Evolutionary conservation across 2,329 filamentous ascomycete genomes (phyloP).

Genomic region (Hymenoscyphus linearis): DNA sequence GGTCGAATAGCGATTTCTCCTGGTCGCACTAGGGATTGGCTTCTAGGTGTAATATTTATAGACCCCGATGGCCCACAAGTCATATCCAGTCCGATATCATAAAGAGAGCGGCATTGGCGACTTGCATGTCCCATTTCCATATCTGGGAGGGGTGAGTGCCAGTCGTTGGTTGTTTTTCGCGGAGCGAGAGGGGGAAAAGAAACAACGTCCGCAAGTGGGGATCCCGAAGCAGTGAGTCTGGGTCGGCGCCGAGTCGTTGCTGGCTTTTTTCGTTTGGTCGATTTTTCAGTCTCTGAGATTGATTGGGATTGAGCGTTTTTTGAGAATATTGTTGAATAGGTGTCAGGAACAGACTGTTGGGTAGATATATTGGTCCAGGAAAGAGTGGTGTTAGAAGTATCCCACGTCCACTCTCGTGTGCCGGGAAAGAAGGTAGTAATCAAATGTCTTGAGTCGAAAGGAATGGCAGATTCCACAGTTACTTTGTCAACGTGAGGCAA

Average conservation of each 20-base stretch:
- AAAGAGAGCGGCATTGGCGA: conserved; percentile 16
- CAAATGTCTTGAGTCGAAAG: not conserved
- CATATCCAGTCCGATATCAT: conserved; percentile 22
- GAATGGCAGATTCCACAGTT: not conserved
- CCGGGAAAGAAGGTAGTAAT: not conserved
- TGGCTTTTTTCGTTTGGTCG: not conserved
- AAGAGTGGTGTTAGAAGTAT: conserved; percentile 9
- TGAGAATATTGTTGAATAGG: not conserved
- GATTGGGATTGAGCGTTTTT: not conserved
- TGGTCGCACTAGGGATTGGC: conserved; percentile 1
- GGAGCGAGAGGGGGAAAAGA: conserved; percentile 26
- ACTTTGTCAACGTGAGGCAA: not conserved
- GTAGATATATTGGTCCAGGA: not conserved
- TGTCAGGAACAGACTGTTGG: not conserved
- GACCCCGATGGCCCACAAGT: conserved; percentile 9
- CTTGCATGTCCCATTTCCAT: conserved; percentile 10
- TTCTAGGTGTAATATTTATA: conserved; percentile 1
- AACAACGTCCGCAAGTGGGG: conserved; percentile 16
- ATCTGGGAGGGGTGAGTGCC: conserved; percentile 26
- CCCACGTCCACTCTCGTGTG: conserved; percentile 17
- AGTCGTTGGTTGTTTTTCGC: conserved; percentile 25
- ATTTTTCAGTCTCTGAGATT: not conserved
- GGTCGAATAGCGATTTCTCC: not conserved
- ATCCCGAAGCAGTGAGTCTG: conserved; percentile 8
- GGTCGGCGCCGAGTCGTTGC: conserved; percentile 4